phyloP scores from a whole-genome alignment of 2,329 filamentous ascomycete species.

The Ophiostoma sp. region DNA sequence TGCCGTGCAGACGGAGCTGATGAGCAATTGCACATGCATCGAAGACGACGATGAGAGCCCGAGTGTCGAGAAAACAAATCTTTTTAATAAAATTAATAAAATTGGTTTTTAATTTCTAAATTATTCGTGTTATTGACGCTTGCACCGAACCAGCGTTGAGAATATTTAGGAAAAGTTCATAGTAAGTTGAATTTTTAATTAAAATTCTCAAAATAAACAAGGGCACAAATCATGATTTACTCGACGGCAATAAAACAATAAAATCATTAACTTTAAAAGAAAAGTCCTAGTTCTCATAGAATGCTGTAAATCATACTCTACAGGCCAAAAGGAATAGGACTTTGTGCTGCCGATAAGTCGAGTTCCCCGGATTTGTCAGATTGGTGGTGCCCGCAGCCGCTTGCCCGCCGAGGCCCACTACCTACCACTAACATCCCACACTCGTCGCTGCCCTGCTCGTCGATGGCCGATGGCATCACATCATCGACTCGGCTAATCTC shows the following conservation, averaged over 20 bases:
- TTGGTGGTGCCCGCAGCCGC: slow-evolving; percentile 1
- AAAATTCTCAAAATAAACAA: no score
- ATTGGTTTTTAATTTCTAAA: no score
- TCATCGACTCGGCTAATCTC: not conserved
- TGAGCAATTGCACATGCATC: not conserved
- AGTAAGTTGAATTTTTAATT: no score
- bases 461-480: slow-evolving; percentile 2
- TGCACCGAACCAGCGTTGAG: no score
- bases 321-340: not conserved
- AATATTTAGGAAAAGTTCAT: no score
- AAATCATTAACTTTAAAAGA: not conserved
- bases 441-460: not conserved
- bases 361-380: slow-evolving; percentile 17
- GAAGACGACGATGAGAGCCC: not conserved
- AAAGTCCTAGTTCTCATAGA: not conserved
- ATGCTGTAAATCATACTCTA: not conserved
- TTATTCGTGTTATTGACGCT: no score
- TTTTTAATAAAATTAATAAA: not conserved
- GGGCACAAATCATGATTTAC: no score
- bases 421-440: slow-evolving; percentile 15
- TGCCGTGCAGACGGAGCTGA: not conserved
- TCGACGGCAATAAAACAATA: not conserved
- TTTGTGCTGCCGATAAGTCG: not conserved
- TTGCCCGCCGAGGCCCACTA: slow-evolving; percentile 11
- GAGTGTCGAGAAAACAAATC: not conserved